phyloP scores from a whole-genome alignment of 2,329 filamentous ascomycete species.

The Blastomyces silverae region DNA sequence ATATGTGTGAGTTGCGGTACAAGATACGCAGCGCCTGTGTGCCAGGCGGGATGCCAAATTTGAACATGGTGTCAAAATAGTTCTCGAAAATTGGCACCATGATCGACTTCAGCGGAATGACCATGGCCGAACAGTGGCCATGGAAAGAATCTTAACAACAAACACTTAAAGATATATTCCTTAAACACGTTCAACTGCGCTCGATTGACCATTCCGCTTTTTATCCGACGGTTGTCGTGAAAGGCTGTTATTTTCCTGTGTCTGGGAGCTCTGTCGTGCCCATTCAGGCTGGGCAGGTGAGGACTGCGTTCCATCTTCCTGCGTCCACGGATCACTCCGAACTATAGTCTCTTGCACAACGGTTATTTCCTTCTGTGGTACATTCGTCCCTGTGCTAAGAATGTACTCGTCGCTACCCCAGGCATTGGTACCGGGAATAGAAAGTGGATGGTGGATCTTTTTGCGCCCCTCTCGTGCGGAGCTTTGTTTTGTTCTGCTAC shows the following conservation, averaged over 20 bases:
- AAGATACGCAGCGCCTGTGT: background rate
- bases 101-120: background rate
- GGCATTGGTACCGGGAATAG: conserved; percentile 28
- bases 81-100: background rate
- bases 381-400: conserved; percentile 18
- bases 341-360: conserved; percentile 31
- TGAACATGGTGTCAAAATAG: background rate
- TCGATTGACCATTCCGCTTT: background rate
- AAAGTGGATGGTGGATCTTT: conserved; percentile 31
- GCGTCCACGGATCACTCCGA: conserved; percentile 20
- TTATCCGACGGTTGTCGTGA: background rate
- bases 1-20: background rate
- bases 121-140: background rate
- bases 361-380: conserved; percentile 28
- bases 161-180: background rate
- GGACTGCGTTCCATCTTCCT: background rate
- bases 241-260: background rate
- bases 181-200: background rate
- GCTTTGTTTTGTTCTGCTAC: conserved; percentile 5
- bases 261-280: background rate
- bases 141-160: background rate
- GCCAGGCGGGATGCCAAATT: background rate
- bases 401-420: conserved; percentile 30
- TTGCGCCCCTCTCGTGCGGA: conserved; percentile 21
- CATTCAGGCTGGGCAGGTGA: background rate